Evolutionary conservation across 108 stramenopile species (phyloP).

Genomic region (Chaetoceros muelleri): DNA sequence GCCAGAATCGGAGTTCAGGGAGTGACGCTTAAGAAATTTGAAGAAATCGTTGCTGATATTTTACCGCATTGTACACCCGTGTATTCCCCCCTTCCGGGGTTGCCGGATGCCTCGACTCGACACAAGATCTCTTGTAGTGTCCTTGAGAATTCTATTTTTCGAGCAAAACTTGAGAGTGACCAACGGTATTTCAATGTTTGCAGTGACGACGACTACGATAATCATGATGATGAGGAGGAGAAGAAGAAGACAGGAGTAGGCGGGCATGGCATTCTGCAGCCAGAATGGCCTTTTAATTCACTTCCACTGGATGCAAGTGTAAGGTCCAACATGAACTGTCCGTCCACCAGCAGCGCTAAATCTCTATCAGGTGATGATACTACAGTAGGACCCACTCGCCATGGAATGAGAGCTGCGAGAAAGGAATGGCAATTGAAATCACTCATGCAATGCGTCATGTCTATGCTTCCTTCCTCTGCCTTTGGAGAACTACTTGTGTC

Average conservation of each 20-base stretch:
- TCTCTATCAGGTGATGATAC: too few species aligned
- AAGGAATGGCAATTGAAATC: constrained; percentile 55
- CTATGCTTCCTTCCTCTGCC: constrained; percentile 26
- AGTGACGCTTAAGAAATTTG: constrained; percentile 50
- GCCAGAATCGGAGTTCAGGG: too few species aligned
- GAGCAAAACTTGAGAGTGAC: constrained; percentile 4
- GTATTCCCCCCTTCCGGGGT: constrained; percentile 22
- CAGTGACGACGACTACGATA: background rate
- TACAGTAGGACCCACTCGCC: too few species aligned
- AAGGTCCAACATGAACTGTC: constrained; percentile 16
- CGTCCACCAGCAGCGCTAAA: constrained; percentile 14
- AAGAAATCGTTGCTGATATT: constrained; percentile 33
- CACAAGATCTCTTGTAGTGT: background rate
- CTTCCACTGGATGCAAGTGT: constrained; percentile 24
- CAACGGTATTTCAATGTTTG: too few species aligned
- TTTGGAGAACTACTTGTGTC: constrained; percentile 1
- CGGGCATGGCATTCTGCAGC: too few species aligned
- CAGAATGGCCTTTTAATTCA: constrained; percentile 25
- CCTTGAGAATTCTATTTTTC: constrained; percentile 2
- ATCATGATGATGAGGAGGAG: background rate
- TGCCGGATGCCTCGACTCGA: constrained; percentile 5
- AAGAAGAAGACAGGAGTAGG: too few species aligned
- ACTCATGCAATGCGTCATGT: constrained; percentile 53
- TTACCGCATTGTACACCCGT: constrained; percentile 22
- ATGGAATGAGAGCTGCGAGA: constrained; percentile 33